Conservation (phyloP, 306 rosid genomes). For the Vigna unguiculata region DNA sequence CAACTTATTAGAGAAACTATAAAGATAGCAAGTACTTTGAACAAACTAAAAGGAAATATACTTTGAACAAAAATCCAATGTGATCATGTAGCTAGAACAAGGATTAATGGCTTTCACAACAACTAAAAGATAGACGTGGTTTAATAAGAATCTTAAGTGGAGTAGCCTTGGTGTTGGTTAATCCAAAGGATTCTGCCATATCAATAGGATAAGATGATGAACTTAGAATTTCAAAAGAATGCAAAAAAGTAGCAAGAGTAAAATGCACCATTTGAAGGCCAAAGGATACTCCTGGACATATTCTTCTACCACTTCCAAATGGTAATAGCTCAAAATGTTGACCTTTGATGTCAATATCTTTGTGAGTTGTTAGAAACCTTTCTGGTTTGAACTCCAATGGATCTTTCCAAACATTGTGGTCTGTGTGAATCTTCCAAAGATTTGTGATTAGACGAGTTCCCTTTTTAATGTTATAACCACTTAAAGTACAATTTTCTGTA, state of each 20-base stretch:
- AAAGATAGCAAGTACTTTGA: background rate
- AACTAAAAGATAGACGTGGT: conserved; percentile 12
- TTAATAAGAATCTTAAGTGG: conserved; percentile 10
- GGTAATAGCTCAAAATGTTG: conserved; percentile 42
- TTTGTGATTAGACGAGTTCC: conserved; percentile 40
- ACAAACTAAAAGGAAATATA: no score
- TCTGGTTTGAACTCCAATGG: conserved; percentile 45
- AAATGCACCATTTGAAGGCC: conserved; percentile 8
- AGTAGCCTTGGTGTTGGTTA: conserved; percentile 26
- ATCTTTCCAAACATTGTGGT: conserved; percentile 17
- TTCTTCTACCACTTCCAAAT: conserved; percentile 47
- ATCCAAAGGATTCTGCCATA: conserved; percentile 29
- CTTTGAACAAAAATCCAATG: background rate
- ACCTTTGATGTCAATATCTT: conserved; percentile 39
- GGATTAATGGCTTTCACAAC: background rate
- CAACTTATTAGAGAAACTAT: no score
- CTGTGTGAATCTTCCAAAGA: conserved; percentile 35
- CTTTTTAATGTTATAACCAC: background rate
- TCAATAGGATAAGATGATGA: conserved; percentile 20
- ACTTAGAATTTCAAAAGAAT: background rate
- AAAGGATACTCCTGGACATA: conserved; percentile 36
- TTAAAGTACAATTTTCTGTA: conserved; percentile 15
- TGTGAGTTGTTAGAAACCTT: conserved; percentile 42
- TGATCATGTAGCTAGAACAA: background rate
- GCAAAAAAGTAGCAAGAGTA: conserved; percentile 26